Conservation (phyloP, 1,284 basidiomycete species). For the Sporisorium scitamineum region DNA sequence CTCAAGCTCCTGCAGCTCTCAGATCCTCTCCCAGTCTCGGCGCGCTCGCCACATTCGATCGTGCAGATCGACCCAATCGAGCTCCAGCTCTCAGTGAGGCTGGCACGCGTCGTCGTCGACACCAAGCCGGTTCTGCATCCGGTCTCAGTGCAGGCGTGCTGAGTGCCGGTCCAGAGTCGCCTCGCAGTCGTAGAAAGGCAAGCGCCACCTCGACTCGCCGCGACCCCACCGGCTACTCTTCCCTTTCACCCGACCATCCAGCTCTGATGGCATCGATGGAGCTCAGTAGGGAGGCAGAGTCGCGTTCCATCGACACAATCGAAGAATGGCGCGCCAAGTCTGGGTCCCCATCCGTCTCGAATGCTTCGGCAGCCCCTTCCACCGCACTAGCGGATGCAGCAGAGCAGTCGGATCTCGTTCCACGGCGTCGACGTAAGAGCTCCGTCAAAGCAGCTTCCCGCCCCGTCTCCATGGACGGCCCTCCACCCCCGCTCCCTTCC, state of each 20-base stretch:
- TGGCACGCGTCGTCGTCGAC: slow-evolving; percentile 33
- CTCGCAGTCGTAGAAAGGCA: slow-evolving; percentile 32
- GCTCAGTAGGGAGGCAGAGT: slow-evolving; percentile 38
- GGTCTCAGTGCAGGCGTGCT: slow-evolving; percentile 52
- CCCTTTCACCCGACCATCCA: slow-evolving; percentile 32
- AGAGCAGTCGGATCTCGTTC: slow-evolving; percentile 13
- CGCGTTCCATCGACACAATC: slow-evolving; percentile 44
- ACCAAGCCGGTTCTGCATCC: slow-evolving; percentile 30
- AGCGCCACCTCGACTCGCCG: slow-evolving; percentile 22
- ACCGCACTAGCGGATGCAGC: background rate
- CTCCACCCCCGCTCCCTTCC: slow-evolving; percentile 25
- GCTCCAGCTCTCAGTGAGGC: slow-evolving; percentile 45
- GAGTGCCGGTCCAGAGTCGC: slow-evolving; percentile 43
- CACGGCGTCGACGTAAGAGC: slow-evolving; percentile 34
- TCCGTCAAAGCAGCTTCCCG: slow-evolving; percentile 25
- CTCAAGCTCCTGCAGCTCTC: slow-evolving; percentile 18
- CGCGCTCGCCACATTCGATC: slow-evolving; percentile 29
- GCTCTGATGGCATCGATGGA: slow-evolving; percentile 39
- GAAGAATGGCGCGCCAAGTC: slow-evolving; percentile 49
- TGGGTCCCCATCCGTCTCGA: background rate
- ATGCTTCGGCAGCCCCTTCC: background rate
- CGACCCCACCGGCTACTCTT: slow-evolving; percentile 24
- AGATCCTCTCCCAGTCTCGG: slow-evolving; percentile 42
- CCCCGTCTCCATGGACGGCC: slow-evolving; percentile 30
- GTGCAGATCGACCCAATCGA: slow-evolving; percentile 13